phyloP scores from a whole-genome alignment of 768 basidiomycete species.

The Leccinum uliginosum region DNA sequence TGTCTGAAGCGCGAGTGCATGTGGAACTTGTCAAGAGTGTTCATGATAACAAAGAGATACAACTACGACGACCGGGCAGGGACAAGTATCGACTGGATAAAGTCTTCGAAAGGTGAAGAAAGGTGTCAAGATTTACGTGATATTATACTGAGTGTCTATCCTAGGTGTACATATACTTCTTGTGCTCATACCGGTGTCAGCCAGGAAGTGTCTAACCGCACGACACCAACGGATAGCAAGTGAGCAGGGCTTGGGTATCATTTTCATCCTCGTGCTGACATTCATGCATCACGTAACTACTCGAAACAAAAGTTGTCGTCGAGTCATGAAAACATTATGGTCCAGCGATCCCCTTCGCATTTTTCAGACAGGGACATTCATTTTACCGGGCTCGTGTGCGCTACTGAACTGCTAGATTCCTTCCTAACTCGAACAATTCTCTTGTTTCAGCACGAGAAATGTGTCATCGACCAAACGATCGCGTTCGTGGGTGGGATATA shows the following conservation, averaged over 20 bases:
- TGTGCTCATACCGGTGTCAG: slow-evolving; percentile 36
- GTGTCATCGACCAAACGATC: slow-evolving; percentile 94
- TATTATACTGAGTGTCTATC: slow-evolving; percentile 69
- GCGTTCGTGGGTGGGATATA: slow-evolving; percentile 98
- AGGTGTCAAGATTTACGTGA: slow-evolving; percentile 94
- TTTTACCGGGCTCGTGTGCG: slow-evolving; percentile 97
- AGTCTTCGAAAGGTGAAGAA: slow-evolving; percentile 88
- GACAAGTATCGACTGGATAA: slow-evolving; percentile 83
- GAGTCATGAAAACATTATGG: slow-evolving; percentile 89
- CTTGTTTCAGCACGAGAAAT: slow-evolving; percentile 86
- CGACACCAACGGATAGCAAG: slow-evolving; percentile 93
- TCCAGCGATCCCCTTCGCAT: slow-evolving; percentile 96
- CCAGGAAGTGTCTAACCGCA: slow-evolving; percentile 91
- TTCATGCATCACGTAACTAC: slow-evolving; percentile 50
- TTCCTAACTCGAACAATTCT: background rate
- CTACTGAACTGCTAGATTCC: background rate
- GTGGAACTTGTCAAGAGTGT: slow-evolving; percentile 93
- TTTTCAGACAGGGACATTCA: slow-evolving; percentile 97
- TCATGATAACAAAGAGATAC: slow-evolving; percentile 72
- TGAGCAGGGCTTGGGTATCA: slow-evolving; percentile 32
- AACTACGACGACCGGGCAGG: slow-evolving; percentile 80
- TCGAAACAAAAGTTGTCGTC: slow-evolving; percentile 76
- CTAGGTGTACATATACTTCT: background rate
- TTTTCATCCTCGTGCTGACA: slow-evolving; percentile 6
- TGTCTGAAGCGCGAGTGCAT: slow-evolving; percentile 88